Base-by-base conservation (phyloP, 2,329 filamentous ascomycete species). In the Pestalotiopsis sp. region DNA sequence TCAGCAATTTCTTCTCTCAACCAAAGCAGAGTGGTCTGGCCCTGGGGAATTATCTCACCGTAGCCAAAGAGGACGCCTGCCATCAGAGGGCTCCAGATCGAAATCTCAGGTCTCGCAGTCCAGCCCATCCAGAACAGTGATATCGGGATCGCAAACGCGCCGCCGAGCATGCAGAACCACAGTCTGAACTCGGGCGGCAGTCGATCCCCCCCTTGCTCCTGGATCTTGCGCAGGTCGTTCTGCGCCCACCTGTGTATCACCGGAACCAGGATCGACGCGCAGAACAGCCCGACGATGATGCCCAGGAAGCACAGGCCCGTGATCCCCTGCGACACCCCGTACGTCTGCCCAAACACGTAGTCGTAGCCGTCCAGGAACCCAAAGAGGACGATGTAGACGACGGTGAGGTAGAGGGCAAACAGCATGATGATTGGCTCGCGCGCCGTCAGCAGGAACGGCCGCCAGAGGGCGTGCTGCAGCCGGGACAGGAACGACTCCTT, bases 351-450 rank as follows among this genome's bases (percentile, higher is more conserved):
- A 68, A 83, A 86, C 66, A 87, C 82, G 67, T 78, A 81, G 3
- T 79, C 75, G 70, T 83, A 85, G 11, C 84, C 83, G 20, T 82
- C 79, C 40, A 86, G 78, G 68, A 85, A 82, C 2, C 83, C 81
- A 71, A 86, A 87, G 2, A 86, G 74, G 1, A 85, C 77, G 52
- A 84, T 81, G 71, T 87, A 87, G 5, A 84, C 74, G 10, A 86
- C 76, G 0, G 81, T 78, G 59, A 86, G 77, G 68, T 86, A 87
- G 2, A 86, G 70, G 0, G 80, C 78, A 26, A 85, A 75, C 14
- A 84, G 73, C 7, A 79, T 66, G 57, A 81, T 74, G 57, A 81
- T 79, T 0, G 80, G 79, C 22, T 78, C 77, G 55, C 73, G 68
- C 64, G 75, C 75, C 30, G 79, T 74, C 74, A 82, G 77, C 4